A percentile compares a stretch with the other conserved stretches of the same genome.
phyloP scores from a whole-genome alignment of 495 filamentous ascomycete species.

The Hyaloscypha bicolor region DNA sequence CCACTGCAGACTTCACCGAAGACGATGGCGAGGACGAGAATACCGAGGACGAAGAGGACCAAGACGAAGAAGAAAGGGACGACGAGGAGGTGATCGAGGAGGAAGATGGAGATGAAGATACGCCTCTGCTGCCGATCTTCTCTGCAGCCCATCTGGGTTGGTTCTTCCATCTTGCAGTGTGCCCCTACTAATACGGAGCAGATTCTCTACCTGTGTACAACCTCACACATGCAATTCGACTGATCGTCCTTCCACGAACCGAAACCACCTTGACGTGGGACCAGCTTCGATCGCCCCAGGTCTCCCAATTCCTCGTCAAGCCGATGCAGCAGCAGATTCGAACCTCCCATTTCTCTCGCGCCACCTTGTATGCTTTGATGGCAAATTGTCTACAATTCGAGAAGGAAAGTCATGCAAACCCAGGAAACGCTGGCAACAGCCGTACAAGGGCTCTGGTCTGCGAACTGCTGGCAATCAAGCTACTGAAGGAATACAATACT shows the following conservation, averaged over 20 bases:
- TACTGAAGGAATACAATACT: conserved; percentile 85
- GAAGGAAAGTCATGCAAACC: conserved; percentile 80
- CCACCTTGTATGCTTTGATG: conserved; percentile 85
- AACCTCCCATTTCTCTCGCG: conserved; percentile 77
- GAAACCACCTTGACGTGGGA: conserved; percentile 96
- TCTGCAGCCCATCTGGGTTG: conserved; percentile 78
- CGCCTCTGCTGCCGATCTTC: conserved; percentile 79
- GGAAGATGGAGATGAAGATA: conserved; percentile 57
- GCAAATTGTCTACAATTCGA: conserved; percentile 92
- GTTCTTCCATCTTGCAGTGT: conserved; percentile 29
- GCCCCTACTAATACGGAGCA: conserved; percentile 37
- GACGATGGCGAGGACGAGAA: conserved; percentile 50
- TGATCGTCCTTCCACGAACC: conserved; percentile 76
- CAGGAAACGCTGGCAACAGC: conserved; percentile 79
- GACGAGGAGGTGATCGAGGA: conserved; percentile 51
- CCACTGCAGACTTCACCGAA: conserved; percentile 61
- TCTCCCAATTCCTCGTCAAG: conserved; percentile 93
- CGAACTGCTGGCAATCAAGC: conserved; percentile 88
- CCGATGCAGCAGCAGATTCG: conserved; percentile 84
- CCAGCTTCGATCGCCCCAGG: conserved; percentile 89
- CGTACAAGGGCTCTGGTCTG: conserved; percentile 83
- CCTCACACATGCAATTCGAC: conserved; percentile 83
- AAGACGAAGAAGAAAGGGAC: conserved; percentile 44
- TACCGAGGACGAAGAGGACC: conserved; percentile 39
- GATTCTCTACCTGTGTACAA: conserved; percentile 84